These are phyloP conservation scores for Globisporangium ultimum DNA, from an alignment of 352 stramenopile genomes.

Conservation along the genomic window DNA sequence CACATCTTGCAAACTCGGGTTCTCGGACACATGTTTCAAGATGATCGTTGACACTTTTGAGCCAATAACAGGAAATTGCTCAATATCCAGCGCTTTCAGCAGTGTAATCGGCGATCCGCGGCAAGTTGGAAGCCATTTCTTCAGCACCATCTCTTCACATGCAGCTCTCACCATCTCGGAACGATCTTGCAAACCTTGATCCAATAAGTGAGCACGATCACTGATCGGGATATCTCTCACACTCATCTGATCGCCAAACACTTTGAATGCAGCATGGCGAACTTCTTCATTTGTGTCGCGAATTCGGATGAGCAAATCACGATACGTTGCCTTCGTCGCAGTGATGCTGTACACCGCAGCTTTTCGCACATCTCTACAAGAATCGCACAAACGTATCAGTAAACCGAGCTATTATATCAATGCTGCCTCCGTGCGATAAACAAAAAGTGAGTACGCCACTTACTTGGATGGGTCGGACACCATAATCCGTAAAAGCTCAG, in stretches of 20 bases:
- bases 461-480: conserved; percentile 73
- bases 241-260: conserved; percentile 37
- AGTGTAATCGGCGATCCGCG: conserved; percentile 48
- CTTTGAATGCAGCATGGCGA: conserved; percentile 51
- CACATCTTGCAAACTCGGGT: conserved; percentile 26
- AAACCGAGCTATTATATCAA: not conserved
- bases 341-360: conserved; percentile 52
- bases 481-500: conserved; percentile 53
- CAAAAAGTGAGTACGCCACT: conserved; percentile 8
- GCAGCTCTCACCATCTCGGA: conserved; percentile 38
- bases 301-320: conserved; percentile 70
- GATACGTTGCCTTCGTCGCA: conserved; percentile 36
- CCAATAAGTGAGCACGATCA: conserved; percentile 66
- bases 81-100: conserved; percentile 58
- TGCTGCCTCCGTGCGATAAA: not conserved
- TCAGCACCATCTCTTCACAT: conserved; percentile 72
- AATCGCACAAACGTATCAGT: not conserved
- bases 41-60: conserved; percentile 48
- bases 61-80: conserved; percentile 50
- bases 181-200: conserved; percentile 74
- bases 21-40: conserved; percentile 40
- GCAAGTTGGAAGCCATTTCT: conserved; percentile 60
- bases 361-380: conserved; percentile 60
- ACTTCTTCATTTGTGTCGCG: conserved; percentile 71
- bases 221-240: conserved; percentile 59